Percentiles rank a stretch among this genome's conserved stretches.
Conservation (phyloP, 2,329 filamentous ascomycete genomes). For the Hypoxylon sp. region DNA sequence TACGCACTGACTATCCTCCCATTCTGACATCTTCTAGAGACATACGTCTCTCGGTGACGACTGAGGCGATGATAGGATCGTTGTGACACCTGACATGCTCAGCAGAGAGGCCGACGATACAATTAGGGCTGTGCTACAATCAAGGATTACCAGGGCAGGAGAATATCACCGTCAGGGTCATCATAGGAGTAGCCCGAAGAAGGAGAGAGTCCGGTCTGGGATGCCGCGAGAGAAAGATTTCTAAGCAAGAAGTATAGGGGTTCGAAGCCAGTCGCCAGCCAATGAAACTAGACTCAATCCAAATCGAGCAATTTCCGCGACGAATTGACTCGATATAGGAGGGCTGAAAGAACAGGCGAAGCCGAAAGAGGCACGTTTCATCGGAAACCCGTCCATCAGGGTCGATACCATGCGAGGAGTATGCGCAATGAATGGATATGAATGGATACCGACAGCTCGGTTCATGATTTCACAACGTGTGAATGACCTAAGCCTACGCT, state of each 20-base stretch:
- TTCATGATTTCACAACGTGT: slow-evolving; percentile 33
- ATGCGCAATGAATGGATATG: slow-evolving; percentile 31
- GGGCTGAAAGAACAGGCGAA: slow-evolving; percentile 36
- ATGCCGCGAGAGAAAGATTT: slow-evolving; percentile 2
- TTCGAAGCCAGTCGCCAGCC: slow-evolving; percentile 15
- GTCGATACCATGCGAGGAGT: slow-evolving; percentile 10
- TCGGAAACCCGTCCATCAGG: slow-evolving; percentile 17
- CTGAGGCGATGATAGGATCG: slow-evolving; percentile 42
- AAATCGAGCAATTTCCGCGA: slow-evolving; percentile 12
- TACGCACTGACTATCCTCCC: slow-evolving; percentile 11
- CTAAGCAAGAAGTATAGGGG: slow-evolving; percentile 14
- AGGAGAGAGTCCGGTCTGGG: slow-evolving; percentile 15
- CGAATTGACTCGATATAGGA: slow-evolving; percentile 18
- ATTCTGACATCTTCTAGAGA: slow-evolving; percentile 19
- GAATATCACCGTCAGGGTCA: slow-evolving; percentile 18
- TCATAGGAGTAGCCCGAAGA: slow-evolving; percentile 24
- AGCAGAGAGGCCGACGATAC: slow-evolving; percentile 23
- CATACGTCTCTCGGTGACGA: slow-evolving; percentile 36
- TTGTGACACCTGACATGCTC: slow-evolving; percentile 34
- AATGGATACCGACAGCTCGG: slow-evolving; percentile 38
- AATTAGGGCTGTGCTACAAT: slow-evolving; percentile 31
- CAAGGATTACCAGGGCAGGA: slow-evolving; percentile 16
- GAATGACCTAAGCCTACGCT: slow-evolving; percentile 25
- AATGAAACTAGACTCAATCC: slow-evolving; percentile 12
- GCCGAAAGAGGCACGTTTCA: slow-evolving; percentile 26